A percentile compares a stretch with the other conserved stretches of the same genome.
These are phyloP conservation scores for Claviceps sp. DNA, from an alignment of 2,329 filamentous ascomycete genomes.

Conservation along the genomic window DNA sequence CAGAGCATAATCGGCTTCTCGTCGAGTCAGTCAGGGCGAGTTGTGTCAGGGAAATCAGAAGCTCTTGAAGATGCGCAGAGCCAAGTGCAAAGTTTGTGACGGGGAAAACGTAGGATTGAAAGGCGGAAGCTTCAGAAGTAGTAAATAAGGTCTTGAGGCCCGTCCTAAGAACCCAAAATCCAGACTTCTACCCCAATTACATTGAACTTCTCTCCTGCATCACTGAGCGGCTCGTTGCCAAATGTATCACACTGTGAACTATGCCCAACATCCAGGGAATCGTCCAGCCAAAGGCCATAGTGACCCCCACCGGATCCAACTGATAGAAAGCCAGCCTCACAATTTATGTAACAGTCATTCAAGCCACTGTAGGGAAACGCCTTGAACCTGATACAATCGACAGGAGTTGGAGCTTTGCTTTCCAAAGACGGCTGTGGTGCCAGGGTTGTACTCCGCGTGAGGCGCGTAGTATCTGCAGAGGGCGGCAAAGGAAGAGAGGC, in stretches of 20 bases:
- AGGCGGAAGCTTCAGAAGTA: neutral
- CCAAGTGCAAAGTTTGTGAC: neutral
- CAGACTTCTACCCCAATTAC: conserved; percentile 86
- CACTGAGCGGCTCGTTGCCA: conserved; percentile 85
- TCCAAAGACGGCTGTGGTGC: conserved; percentile 11
- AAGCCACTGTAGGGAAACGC: conserved; percentile 92
- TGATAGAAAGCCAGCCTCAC: conserved; percentile 71
- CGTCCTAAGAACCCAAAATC: conserved; percentile 54
- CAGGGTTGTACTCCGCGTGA: conserved; percentile 27
- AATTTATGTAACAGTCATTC: conserved; percentile 95
- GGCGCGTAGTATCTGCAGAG: conserved; percentile 36
- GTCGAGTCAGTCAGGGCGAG: neutral
- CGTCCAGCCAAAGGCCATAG: conserved; percentile 89
- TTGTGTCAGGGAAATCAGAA: neutral
- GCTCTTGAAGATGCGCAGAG: neutral
- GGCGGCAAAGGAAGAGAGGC: conserved; percentile 38
- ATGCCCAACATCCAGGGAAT: conserved; percentile 69
- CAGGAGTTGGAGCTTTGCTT: conserved; percentile 18
- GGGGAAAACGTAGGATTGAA: neutral
- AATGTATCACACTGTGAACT: conserved; percentile 81
- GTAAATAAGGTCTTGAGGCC: neutral
- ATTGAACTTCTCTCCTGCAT: conserved; percentile 85
- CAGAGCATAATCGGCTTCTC: conserved; percentile 41
- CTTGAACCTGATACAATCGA: conserved; percentile 81
- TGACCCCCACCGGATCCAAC: conserved; percentile 80